Evolutionary conservation across 345 rosid genomes (phyloP), one percentile per base, ranked within the genome.

Genomic region (Geranium brycei): DNA sequence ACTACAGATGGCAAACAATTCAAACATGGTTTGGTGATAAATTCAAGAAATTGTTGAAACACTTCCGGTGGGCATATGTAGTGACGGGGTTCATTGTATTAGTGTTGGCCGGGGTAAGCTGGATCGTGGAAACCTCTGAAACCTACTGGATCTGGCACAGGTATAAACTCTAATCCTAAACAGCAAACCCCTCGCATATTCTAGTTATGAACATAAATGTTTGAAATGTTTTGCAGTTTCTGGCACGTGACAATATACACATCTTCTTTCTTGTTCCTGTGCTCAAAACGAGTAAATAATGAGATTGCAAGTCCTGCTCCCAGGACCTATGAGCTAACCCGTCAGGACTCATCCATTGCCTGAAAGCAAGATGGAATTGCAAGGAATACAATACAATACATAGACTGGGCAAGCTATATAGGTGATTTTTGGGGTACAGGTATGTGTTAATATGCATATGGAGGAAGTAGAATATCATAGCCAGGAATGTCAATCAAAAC

Each of bases 231-330:
- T 68, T 85, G 89, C 87, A 88, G 96, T 57, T 47, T 86, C 38
- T 92, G 97, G 97, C 97, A 92, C 69, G 69, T 84, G 61, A 69
- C 84, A 16, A 89, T 86, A 77, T 92, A 87, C 78, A 79, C 83
- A 17, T 82, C 97, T 56, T 92, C 95, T 17, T 90, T 93, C 81
- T 85, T 90, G 87, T 89, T 93, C 84, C 95, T 90, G 28, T 88
- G 96, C 74, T 86, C 97, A 67, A 93, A 87, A 82, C 91, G 76
- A 51, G 68, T 66, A 70, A 72, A 67, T 69, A 73, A 61, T 13
- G 88, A 66, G 38, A 65, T 71, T 66, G 78, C 71, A 70, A 23
- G 28, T 23, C 28, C 28, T 23, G 28, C 62, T 1, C 85, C 69
- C 31, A 77, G 41, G 59, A 77, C 61, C 66, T 83, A 93, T 73